Conservation (phyloP, 352 stramenopile genomes). For the Sclerospora graminicola region DNA sequence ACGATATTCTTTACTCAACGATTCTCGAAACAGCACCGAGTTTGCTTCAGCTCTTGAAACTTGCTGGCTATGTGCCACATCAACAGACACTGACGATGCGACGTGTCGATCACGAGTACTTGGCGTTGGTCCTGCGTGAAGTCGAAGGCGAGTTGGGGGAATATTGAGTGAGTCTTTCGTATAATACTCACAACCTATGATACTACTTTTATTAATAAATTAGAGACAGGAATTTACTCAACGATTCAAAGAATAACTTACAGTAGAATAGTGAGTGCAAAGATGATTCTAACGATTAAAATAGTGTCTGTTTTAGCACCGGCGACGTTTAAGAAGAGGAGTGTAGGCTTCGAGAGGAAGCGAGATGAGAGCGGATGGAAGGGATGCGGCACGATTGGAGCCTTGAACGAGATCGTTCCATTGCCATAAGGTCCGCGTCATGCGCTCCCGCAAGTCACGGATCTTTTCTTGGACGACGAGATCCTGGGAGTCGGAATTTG, state of each 20-base stretch:
- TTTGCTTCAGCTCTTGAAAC: constrained; percentile 65
- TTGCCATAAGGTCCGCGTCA: constrained; percentile 25
- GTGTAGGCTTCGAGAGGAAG: constrained; percentile 27
- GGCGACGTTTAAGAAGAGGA: constrained; percentile 10
- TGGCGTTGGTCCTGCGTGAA: constrained; percentile 48
- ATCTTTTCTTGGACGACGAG: constrained; percentile 10
- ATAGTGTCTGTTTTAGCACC: too few species aligned
- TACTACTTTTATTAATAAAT: too few species aligned
- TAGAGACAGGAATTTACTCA: too few species aligned
- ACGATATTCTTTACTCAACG: constrained; percentile 62
- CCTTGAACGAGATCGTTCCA: constrained; percentile 29
- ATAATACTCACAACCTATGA: too few species aligned
- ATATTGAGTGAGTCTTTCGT: too few species aligned
- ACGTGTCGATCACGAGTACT: constrained; percentile 54
- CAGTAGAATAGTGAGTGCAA: too few species aligned
- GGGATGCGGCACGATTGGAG: constrained; percentile 1
- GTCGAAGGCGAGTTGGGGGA: constrained; percentile 36
- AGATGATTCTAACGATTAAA: too few species aligned
- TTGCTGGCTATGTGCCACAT: constrained; percentile 64
- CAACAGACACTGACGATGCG: constrained; percentile 67
- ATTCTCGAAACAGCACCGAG: constrained; percentile 59
- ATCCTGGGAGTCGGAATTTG: not conserved
- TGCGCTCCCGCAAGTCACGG: constrained; percentile 20
- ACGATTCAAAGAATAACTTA: too few species aligned
- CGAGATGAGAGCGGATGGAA: constrained; percentile 14